Conservation (phyloP, 2,329 filamentous ascomycete genomes). For the Colletotrichum magnum region DNA sequence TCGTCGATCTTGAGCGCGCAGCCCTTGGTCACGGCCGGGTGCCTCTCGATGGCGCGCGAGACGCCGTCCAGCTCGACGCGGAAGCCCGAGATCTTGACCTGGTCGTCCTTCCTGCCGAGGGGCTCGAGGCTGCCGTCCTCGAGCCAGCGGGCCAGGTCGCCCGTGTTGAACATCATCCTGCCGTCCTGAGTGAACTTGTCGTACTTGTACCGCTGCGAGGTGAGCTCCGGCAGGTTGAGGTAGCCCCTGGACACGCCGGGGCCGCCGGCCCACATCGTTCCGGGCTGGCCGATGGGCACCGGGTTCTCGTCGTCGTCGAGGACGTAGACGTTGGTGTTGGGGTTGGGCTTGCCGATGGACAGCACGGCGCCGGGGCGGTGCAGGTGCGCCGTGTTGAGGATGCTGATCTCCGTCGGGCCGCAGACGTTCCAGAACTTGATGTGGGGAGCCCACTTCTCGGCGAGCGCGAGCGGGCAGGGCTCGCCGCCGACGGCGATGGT, state of each 20-base stretch:
- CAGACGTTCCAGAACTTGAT: slow-evolving; percentile 69
- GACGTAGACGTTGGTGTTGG: slow-evolving; percentile 70
- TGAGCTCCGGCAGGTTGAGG: slow-evolving; percentile 66
- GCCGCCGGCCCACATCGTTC: slow-evolving; percentile 71
- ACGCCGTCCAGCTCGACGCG: slow-evolving; percentile 73
- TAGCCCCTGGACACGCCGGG: slow-evolving; percentile 69
- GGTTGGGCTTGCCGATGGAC: slow-evolving; percentile 68
- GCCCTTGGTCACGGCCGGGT: slow-evolving; percentile 61
- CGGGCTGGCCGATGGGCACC: slow-evolving; percentile 62
- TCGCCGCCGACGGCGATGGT: slow-evolving; percentile 42
- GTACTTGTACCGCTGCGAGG: slow-evolving; percentile 61
- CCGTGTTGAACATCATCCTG: slow-evolving; percentile 71
- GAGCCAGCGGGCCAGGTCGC: slow-evolving; percentile 70
- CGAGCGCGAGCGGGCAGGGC: slow-evolving; percentile 52
- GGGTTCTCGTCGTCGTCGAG: slow-evolving; percentile 60
- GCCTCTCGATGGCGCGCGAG: slow-evolving; percentile 62
- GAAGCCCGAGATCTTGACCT: slow-evolving; percentile 72
- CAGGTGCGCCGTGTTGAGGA: slow-evolving; percentile 64
- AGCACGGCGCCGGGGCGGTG: slow-evolving; percentile 55
- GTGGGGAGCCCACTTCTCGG: slow-evolving; percentile 67
- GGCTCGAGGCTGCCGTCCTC: slow-evolving; percentile 67
- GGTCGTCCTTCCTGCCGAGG: slow-evolving; percentile 71
- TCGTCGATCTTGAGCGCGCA: slow-evolving; percentile 63
- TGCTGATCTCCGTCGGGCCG: slow-evolving; percentile 72
- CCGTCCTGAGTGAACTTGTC: slow-evolving; percentile 68